phyloP scores from a whole-genome alignment of 768 basidiomycete species.

The Calvatia gigantea region DNA sequence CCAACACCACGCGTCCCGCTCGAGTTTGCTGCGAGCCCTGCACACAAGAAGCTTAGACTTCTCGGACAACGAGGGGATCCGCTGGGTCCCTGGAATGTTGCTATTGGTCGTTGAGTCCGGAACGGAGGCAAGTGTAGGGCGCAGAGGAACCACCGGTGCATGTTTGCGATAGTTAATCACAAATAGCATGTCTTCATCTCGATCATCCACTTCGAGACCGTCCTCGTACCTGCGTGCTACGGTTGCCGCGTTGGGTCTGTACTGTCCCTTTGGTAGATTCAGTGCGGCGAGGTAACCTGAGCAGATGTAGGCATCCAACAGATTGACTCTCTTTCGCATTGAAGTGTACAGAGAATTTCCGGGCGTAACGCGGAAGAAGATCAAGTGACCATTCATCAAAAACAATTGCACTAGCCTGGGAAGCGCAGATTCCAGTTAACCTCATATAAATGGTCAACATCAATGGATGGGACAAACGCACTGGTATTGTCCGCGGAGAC shows the following conservation, averaged over 20 bases:
- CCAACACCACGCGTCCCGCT: constrained; percentile 95
- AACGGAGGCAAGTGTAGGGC: constrained; percentile 25
- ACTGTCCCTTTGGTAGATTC: constrained; percentile 62
- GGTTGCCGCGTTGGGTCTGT: constrained; percentile 44
- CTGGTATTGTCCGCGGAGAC: constrained; percentile 76
- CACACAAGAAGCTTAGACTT: constrained; percentile 64
- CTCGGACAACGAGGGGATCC: constrained; percentile 48
- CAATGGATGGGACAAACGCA: constrained; percentile 32
- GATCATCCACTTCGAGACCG: constrained; percentile 84
- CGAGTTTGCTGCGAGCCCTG: constrained; percentile 76
- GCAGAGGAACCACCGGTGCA: constrained; percentile 24
- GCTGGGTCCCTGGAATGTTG: constrained; percentile 15
- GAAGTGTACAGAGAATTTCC: constrained; percentile 55
- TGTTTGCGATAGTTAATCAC: constrained; percentile 68
- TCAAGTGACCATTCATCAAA: constrained; percentile 70
- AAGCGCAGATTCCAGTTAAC: constrained; percentile 3
- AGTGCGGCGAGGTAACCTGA: constrained; percentile 83
- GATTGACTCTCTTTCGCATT: constrained; percentile 50
- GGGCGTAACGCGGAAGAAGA: constrained; percentile 66
- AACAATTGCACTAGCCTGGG: constrained; percentile 67
- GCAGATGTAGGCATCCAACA: constrained; percentile 76
- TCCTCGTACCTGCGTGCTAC: constrained; percentile 81
- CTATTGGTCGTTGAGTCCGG: constrained; percentile 9
- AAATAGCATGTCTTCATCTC: constrained; percentile 85
- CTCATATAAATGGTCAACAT: constrained; percentile 2